These are phyloP conservation scores for Rhodotorula diobovata DNA, from an alignment of 768 basidiomycete genomes.

Conservation along the genomic window DNA sequence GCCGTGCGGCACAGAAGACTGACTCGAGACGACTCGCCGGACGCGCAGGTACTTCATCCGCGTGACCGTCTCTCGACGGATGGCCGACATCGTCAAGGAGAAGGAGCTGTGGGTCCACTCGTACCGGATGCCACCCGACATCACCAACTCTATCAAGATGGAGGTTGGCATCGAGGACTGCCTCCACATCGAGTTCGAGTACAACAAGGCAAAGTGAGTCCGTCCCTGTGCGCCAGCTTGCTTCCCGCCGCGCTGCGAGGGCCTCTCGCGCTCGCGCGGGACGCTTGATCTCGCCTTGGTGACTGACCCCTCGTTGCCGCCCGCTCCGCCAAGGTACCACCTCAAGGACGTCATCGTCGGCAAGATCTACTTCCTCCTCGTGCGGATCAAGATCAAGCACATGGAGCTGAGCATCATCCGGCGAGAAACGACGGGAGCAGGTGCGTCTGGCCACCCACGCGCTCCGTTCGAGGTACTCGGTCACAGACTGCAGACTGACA, in stretches of 20 bases:
- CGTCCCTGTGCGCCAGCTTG: no score
- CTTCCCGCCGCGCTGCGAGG: no score
- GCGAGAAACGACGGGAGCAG: constrained; percentile 87
- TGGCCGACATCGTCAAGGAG: constrained; percentile 91
- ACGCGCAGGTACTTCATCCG: constrained; percentile 76
- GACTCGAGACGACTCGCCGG: background rate
- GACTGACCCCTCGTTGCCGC: background rate
- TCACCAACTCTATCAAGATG: constrained; percentile 98
- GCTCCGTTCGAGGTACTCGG: no score
- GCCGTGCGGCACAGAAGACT: constrained; percentile 24
- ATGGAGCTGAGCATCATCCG: constrained; percentile 99
- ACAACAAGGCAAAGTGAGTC: constrained; percentile 95
- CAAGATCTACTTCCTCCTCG: constrained; percentile 97
- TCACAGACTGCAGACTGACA: no score
- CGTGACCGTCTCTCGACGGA: constrained; percentile 79
- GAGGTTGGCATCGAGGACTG: constrained; percentile 99
- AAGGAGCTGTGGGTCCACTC: constrained; percentile 96
- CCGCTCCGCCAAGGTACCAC: constrained; percentile 70
- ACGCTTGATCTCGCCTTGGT: no score
- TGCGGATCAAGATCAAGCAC: constrained; percentile 97
- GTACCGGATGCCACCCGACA: constrained; percentile 96
- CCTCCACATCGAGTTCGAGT: constrained; percentile 97
- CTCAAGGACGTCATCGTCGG: constrained; percentile 98
- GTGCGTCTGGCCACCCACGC: no score
- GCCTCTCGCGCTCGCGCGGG: no score